phyloP scores from a whole-genome alignment of 257 asterid species.

The Scutellaria baicalensis region DNA sequence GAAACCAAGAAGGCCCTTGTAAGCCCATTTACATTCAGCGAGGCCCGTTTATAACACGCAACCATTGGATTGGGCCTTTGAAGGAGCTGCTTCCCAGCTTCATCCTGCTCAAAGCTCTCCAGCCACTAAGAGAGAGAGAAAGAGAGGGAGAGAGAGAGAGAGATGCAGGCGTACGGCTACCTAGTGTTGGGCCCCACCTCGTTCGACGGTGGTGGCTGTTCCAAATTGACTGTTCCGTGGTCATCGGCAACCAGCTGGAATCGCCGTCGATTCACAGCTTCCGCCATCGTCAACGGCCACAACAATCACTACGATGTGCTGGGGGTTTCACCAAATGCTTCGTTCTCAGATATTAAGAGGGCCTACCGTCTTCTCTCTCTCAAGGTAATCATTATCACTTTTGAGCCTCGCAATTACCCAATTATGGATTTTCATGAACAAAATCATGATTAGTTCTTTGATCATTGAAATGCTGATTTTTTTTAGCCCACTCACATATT shows the following conservation, averaged over 20 bases:
- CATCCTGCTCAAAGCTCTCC: background rate
- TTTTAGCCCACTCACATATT: too few species aligned
- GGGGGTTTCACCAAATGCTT: conserved; percentile 59
- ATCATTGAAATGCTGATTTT: background rate
- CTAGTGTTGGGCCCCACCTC: conserved; percentile 38
- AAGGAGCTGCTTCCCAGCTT: background rate
- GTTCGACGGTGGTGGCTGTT: conserved; percentile 41
- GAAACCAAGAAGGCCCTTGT: background rate
- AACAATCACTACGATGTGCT: conserved; percentile 60
- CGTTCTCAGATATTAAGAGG: conserved; percentile 51
- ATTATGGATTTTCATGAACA: background rate
- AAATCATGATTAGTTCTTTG: background rate
- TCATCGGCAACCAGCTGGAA: background rate
- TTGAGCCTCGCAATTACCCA: background rate
- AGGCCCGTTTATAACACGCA: background rate
- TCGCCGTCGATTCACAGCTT: conserved; percentile 29
- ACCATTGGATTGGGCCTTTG: background rate
- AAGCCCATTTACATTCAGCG: background rate
- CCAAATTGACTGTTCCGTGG: conserved; percentile 17
- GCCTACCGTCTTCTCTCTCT: conserved; percentile 85
- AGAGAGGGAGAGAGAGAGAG: conserved; percentile 6
- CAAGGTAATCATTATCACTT: conserved; percentile 52
- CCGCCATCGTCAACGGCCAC: conserved; percentile 32
- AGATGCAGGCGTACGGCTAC: conserved; percentile 46
- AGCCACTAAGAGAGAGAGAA: background rate